Base-by-base conservation (phyloP, 2,329 filamentous ascomycete species). In the Immersiporthe knoxdaviesiana region DNA sequence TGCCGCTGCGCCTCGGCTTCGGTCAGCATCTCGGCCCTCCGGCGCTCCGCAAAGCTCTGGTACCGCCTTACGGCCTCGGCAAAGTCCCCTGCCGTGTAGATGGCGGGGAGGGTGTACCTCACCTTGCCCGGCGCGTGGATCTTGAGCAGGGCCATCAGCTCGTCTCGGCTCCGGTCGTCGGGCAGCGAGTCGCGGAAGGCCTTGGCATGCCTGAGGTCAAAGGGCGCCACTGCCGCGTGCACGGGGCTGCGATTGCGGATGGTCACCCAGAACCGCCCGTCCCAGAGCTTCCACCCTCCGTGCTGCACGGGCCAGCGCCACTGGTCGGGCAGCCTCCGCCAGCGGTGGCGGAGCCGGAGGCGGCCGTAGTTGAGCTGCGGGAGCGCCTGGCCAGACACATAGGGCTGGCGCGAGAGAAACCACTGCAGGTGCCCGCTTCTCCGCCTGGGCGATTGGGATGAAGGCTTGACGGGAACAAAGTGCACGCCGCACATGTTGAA, bases 201-300 rank as follows among this genome's bases (percentile, higher is more conserved):
- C 72, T 85, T 84, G 54, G 81, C 80, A 70, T 84, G 77, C 44
- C 80, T 79, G 1, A 74, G 72, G 2, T 79, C 75, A 72, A 86
- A 84, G 0, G 87, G 87, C 44, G 79, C 80, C 2, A 88, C 71
- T 24, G 79, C 75, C 21, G 86, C 77, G 18, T 76, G 75, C 63
- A 79, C 79, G 3, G 81, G 81, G 8, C 83, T 77, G 6, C 82
- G 81, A 61, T 81, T 78, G 27, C 78, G 77, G 12, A 88, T 67
- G 21, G 83, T 81, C 21, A 90, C 77, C 89, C 89, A 91, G 77
- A 84, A 91, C 2, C 89, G 85, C 0, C 87, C 85, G 76, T 91
- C 89, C 79, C 84, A 91, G 66, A 85, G 76, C 61, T 73, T 70
- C 78, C 81, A 82, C 1, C 65, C 71, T 47, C 68, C 70, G 79